phyloP scores from a whole-genome alignment of 2,329 filamentous ascomycete genomes.

The Scopulariopsis brevicaulis region DNA sequence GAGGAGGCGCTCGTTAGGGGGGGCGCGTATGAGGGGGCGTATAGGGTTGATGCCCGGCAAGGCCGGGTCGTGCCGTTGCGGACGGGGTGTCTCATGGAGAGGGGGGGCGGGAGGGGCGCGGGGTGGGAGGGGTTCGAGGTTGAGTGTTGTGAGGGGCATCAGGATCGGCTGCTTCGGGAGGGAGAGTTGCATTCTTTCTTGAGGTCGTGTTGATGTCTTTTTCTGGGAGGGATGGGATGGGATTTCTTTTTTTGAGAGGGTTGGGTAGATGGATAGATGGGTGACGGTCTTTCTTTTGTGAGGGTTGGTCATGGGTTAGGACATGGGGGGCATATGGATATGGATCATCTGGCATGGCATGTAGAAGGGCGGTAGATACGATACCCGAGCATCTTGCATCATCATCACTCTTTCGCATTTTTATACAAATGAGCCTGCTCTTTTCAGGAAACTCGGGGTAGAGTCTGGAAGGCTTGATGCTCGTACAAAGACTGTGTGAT shows the following conservation, averaged over 20 bases:
- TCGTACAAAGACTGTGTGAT: too few relatives aligned
- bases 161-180: constrained; percentile 1
- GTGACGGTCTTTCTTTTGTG: neutral
- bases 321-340: neutral
- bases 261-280: too few relatives aligned
- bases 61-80: neutral
- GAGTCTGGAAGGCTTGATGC: too few relatives aligned
- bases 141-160: neutral
- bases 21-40: constrained; percentile 54
- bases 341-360: neutral
- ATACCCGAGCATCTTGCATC: neutral
- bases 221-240: too few relatives aligned
- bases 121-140: neutral
- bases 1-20: constrained; percentile 52
- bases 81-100: constrained; percentile 3
- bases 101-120: neutral
- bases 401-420: neutral
- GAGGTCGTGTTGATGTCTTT: neutral
- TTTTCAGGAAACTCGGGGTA: neutral
- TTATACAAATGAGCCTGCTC: neutral
- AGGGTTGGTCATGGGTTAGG: neutral
- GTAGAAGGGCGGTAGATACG: neutral
- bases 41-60: neutral
- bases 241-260: too few relatives aligned
- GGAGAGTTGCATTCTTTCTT: neutral